Evolutionary conservation across 257 asterid genomes (phyloP), one percentile per base, ranked within the genome.

Genomic region (Solanum chmielewskii): DNA sequence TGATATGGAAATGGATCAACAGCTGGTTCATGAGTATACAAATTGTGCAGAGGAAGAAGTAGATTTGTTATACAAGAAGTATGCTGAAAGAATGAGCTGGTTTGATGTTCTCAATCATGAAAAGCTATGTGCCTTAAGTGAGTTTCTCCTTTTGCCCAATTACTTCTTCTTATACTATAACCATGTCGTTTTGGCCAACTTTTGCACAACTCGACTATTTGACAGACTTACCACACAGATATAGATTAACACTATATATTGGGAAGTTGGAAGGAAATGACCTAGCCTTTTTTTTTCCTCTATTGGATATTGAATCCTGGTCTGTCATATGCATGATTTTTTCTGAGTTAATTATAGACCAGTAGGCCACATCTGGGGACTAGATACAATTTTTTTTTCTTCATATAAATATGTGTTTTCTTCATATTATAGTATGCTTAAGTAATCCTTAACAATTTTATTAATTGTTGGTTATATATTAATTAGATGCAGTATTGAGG

Each of bases 1-100:
- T 7, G 29, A 2, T 3, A 59, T 39, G 41, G 87, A 10, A 14
- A 45, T 25, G 71, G 88, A 27, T 0, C 31, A 31, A 10, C 88
- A 31, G 47, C 71, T 76, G 52, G 27, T 16, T 59, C 56, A 69
- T 29, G 75, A 44, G 29, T 37, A 23, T 18, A 45, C 25, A 15
- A 47, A 23, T 25, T 14, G 27, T 23, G 44, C 8, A 21, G 47
- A 62, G 47, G 77, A 89, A 62, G 89, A 87, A 84, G 27, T 39
- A 15, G 94, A 89, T 87, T 60, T 89, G 15, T 89, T 94, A 45
- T 90, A 92, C 80, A 71, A 62, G 5, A 89, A 66, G 76, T 93
- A 93, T 52, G 69, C 85, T 21, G 91, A 93, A 85, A 92, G 93
- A 84, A 90, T 93, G 94, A 91, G 86, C 75, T 93, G 95, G 93